phyloP scores from a whole-genome alignment of 2,329 filamentous ascomycete genomes.

The Aspergillus tubingensis region DNA sequence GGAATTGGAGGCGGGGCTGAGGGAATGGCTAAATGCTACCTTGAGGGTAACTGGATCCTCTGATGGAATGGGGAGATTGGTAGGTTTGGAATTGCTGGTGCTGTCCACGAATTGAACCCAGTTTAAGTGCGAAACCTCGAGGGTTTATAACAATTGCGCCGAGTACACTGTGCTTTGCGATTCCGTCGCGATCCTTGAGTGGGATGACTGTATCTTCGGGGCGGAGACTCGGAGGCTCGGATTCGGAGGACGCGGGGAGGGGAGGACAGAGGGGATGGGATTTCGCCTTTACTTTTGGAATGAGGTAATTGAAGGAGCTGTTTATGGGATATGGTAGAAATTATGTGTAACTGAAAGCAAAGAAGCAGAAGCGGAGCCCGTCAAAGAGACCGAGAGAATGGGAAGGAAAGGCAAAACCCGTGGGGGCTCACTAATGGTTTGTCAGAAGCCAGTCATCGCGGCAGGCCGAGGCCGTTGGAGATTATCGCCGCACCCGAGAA shows the following conservation, averaged over 20 bases:
- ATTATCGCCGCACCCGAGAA: background rate
- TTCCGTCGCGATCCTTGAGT: background rate
- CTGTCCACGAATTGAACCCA: background rate
- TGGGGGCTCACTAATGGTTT: conserved; percentile 23
- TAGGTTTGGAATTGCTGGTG: background rate
- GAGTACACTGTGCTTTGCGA: background rate
- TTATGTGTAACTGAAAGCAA: background rate
- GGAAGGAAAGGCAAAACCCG: conserved; percentile 5
- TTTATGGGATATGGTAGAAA: background rate
- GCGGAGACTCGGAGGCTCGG: conserved; percentile 8
- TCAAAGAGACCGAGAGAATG: conserved; percentile 6
- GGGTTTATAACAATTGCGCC: background rate
- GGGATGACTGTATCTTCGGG: conserved; percentile 1
- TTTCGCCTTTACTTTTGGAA: background rate
- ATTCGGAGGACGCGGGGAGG: conserved; percentile 3
- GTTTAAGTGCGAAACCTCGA: background rate
- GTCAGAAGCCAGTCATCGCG: conserved; percentile 20
- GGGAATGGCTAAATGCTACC: background rate
- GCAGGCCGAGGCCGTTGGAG: conserved; percentile 14
- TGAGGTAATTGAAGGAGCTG: background rate
- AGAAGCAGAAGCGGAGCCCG: background rate
- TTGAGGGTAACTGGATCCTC: background rate
- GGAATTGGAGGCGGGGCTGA: conserved; percentile 18
- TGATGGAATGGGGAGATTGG: background rate
- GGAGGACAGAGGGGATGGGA: background rate